Evolutionary conservation across 1,139 yeast genomes (phyloP).

Genomic region (Nakaseomyces uthaithaninus): DNA sequence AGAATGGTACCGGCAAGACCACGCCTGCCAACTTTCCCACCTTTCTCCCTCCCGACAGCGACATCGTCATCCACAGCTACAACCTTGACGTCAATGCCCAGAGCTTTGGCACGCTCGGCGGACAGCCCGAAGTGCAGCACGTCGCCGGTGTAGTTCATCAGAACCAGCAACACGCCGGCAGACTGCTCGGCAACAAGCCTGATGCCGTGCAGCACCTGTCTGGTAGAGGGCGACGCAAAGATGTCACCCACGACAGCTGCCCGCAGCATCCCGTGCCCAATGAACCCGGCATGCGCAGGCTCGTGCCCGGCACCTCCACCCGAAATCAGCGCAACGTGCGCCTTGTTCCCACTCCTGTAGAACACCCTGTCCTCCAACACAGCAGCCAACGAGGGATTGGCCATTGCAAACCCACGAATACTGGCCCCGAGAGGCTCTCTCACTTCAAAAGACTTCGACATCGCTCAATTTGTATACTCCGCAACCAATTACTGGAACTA

Average conservation of each 20-base stretch:
- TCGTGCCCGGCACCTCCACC: constrained; percentile 98
- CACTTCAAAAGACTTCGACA: constrained; percentile 34
- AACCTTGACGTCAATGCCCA: constrained; percentile 63
- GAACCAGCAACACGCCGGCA: constrained; percentile 65
- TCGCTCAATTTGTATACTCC: no score
- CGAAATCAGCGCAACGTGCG: constrained; percentile 62
- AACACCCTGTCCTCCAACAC: constrained; percentile 65
- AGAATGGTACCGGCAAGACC: constrained; percentile 87
- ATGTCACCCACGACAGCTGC: constrained; percentile 86
- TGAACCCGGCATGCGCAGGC: constrained; percentile 86
- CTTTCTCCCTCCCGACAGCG: constrained; percentile 80
- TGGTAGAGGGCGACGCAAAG: constrained; percentile 88
- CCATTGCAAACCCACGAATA: constrained; percentile 57
- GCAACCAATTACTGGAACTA: no score
- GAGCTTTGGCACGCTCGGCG: constrained; percentile 75
- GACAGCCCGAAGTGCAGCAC: constrained; percentile 86
- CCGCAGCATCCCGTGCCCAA: constrained; percentile 71
- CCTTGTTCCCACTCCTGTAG: constrained; percentile 36
- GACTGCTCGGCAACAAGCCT: constrained; percentile 39
- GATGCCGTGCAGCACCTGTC: constrained; percentile 67
- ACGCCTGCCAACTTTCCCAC: constrained; percentile 86
- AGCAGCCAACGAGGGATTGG: constrained; percentile 57
- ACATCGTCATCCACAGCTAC: constrained; percentile 85
- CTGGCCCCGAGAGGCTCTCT: constrained; percentile 57
- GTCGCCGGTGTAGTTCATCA: constrained; percentile 92